A percentile compares a stretch with the other conserved stretches of the same genome.
Evolutionary conservation across 2,329 filamentous ascomycete genomes (phyloP).

Genomic region (Pezicula carpinea): DNA sequence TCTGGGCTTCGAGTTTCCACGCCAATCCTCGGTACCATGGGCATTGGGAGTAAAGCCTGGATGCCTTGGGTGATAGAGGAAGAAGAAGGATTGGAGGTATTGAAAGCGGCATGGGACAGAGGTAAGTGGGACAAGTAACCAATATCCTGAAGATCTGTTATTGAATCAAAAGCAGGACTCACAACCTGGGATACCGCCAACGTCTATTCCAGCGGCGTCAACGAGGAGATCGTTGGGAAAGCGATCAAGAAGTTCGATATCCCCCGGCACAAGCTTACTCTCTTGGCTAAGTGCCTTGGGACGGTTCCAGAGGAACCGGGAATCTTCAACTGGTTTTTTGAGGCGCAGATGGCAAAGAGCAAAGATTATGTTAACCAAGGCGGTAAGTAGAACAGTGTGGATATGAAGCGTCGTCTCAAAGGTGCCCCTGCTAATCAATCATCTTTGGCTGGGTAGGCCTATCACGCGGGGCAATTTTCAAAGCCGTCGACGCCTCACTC

Average conservation of each 20-base stretch:
- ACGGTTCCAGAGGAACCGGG: constrained; percentile 41
- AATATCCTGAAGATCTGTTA: background rate
- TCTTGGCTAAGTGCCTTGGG: constrained; percentile 51
- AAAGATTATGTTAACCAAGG: constrained; percentile 45
- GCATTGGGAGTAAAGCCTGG: constrained; percentile 48
- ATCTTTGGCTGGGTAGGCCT: constrained; percentile 46
- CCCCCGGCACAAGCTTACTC: constrained; percentile 50
- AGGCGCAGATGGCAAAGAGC: constrained; percentile 34
- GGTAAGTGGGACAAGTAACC: constrained; percentile 30
- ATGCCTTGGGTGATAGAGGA: constrained; percentile 53
- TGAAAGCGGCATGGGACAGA: constrained; percentile 59
- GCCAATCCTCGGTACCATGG: constrained; percentile 62
- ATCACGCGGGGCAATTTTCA: constrained; percentile 59
- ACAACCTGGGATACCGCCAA: constrained; percentile 56
- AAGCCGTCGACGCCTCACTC: constrained; percentile 57
- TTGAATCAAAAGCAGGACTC: constrained; percentile 28
- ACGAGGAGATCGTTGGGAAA: constrained; percentile 50
- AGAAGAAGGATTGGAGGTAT: constrained; percentile 39
- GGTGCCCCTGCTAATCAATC: background rate
- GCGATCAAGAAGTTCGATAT: constrained; percentile 56
- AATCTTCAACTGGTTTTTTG: constrained; percentile 24
- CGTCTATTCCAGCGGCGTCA: constrained; percentile 50
- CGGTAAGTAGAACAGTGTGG: constrained; percentile 12
- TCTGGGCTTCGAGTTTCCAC: constrained; percentile 58
- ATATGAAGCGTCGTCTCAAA: constrained; percentile 9